Evolutionary conservation across 352 stramenopile genomes (phyloP), one percentile per base, ranked within the genome.

Genomic region (Phytopythium vexans): DNA sequence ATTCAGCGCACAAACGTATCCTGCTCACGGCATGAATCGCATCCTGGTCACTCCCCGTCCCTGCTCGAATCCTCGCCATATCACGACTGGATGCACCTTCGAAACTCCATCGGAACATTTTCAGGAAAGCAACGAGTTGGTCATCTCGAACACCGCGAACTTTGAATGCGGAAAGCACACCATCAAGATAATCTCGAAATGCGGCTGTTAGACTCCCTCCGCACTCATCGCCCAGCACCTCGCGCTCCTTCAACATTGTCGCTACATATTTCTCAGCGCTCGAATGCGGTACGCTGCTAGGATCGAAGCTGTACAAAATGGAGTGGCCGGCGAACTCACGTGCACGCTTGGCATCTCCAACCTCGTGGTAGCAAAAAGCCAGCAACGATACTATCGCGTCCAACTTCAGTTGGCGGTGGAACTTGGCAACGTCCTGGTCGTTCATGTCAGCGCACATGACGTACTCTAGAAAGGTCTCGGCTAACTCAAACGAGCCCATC

Each of bases 391-490:
- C 74, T 39, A 91, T 76, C 21, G 70, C 63, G 53, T 89, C 77
- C 14, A 71, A 56, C 51, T 85, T 86, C 14, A 91, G 56, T n/a
- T 78, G 60, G 2, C 27, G 27, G 39, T 91, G 74, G 12, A 67
- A 65, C 32, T 64, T 63, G 15, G 69, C 48, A 33, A 86, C 64
- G 9, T 68, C 65, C 32, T 72, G 52, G 5, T 39, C 39, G 12
- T 35, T 68, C 1, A 66, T 14, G 2, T 71, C 57, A 37, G 64
- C 72, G 56, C 73, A 80, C 74, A 89, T 83, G 2, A 88, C 59
- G 49, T 86, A 79, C 49, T 91, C 72, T 14, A 89, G 54, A 47
- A 81, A 89, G 40, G 60, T 76, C 52, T 88, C 74, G 0, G 58
- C 57, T 31, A 89, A 41, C 12, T 72, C 65, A 21, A 91, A 86